Percentiles rank a stretch among this genome's conserved stretches.
phyloP scores from a whole-genome alignment of 2,329 filamentous ascomycete genomes.

The Polytolypa hystricis region DNA sequence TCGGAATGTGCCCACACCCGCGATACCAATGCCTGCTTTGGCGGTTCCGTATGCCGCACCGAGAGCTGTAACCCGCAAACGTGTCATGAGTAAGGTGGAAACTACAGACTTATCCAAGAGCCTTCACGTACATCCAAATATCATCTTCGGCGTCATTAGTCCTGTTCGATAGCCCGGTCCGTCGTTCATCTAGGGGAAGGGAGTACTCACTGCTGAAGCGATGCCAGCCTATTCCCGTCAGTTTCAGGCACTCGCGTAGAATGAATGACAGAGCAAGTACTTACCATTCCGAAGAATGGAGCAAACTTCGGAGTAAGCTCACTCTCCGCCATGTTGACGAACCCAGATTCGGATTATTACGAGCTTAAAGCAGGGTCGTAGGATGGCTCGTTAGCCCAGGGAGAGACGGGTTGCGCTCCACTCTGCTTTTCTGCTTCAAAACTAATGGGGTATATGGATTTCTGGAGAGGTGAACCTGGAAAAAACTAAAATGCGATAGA shows the following conservation, averaged over 20 bases:
- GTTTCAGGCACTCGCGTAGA: not conserved
- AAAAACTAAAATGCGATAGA: too few relatives aligned
- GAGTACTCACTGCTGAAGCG: conserved; percentile 36
- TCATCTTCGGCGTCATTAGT: conserved; percentile 29
- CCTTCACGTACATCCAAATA: conserved; percentile 38
- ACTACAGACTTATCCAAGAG: conserved; percentile 1
- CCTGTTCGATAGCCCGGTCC: not conserved
- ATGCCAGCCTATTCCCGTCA: conserved; percentile 35
- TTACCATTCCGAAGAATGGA: conserved; percentile 58
- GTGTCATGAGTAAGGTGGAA: conserved; percentile 6
- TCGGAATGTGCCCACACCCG: conserved; percentile 54
- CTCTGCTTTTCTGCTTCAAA: too few relatives aligned
- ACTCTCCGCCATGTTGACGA: conserved; percentile 34
- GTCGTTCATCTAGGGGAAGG: not conserved
- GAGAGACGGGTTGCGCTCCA: too few relatives aligned
- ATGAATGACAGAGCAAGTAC: conserved; percentile 17
- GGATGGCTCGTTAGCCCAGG: not conserved
- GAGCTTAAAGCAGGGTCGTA: not conserved
- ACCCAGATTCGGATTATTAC: too few relatives aligned
- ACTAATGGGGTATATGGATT: too few relatives aligned
- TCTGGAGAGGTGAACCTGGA: too few relatives aligned
- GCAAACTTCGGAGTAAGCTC: conserved; percentile 52
- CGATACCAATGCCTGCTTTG: conserved; percentile 57
- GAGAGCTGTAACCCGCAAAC: conserved; percentile 40
- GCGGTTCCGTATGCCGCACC: conserved; percentile 59